These are phyloP conservation scores for Alternaria ethzedia DNA, from an alignment of 2,329 filamentous ascomycete genomes.

Conservation along the genomic window DNA sequence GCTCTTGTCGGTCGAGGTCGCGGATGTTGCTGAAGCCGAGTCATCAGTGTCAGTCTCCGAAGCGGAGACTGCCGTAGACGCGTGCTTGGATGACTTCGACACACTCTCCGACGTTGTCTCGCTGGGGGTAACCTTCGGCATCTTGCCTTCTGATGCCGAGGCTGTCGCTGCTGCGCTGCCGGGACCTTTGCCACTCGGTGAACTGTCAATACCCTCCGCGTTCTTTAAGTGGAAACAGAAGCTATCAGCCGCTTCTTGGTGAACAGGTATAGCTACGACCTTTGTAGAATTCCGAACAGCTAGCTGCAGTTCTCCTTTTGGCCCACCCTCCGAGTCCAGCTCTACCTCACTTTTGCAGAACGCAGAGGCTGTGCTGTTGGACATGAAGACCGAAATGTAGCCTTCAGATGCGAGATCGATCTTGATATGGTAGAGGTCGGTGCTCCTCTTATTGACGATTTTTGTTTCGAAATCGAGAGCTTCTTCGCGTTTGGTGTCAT, in stretches of 20 bases:
- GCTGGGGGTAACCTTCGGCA: accelerated
- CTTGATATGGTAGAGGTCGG: constrained; percentile 2
- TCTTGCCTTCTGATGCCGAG: neutral
- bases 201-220: neutral
- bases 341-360: constrained; percentile 3
- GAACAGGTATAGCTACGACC: neutral
- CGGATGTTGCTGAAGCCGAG: neutral
- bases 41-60: neutral
- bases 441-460: neutral
- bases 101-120: neutral
- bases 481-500: neutral
- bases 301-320: neutral
- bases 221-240: neutral
- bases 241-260: neutral
- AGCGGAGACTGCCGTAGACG: neutral
- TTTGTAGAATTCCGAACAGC: neutral
- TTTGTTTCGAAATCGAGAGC: accelerated
- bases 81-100: neutral
- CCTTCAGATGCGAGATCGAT: constrained; percentile 1
- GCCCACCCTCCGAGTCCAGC: neutral
- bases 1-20: neutral
- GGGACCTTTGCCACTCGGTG: neutral
- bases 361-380: neutral
- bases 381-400: constrained; percentile 7
- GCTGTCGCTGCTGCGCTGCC: too few relatives aligned